Evolutionary conservation across 352 stramenopile species (phyloP).

Genomic region (Pythium coloratum): DNA sequence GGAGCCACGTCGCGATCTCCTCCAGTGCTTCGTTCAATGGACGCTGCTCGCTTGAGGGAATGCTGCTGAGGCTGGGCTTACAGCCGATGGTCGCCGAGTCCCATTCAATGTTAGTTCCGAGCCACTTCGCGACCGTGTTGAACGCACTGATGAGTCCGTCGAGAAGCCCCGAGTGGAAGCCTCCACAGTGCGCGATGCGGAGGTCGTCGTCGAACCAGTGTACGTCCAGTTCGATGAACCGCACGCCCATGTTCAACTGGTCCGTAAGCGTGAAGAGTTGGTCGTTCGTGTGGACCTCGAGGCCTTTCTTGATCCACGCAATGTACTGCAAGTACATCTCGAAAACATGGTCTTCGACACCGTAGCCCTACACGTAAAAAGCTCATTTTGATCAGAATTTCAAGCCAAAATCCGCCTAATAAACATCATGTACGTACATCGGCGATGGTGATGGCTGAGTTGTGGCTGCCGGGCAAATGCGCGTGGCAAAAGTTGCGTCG

Average conservation of each 20-base stretch:
- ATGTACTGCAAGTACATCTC: constrained; percentile 60
- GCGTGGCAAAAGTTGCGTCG: constrained; percentile 51
- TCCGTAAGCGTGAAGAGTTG: constrained; percentile 71
- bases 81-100: constrained; percentile 71
- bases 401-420: not conserved
- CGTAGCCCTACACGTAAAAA: constrained; percentile 42
- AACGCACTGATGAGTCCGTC: constrained; percentile 64
- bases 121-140: constrained; percentile 55
- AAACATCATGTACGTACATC: constrained; percentile 31
- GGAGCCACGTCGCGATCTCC: constrained; percentile 60
- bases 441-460: constrained; percentile 60
- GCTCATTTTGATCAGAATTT: not conserved
- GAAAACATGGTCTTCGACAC: constrained; percentile 67
- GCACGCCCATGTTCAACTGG: constrained; percentile 62
- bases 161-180: constrained; percentile 58
- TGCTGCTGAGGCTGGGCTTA: constrained; percentile 69
- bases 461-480: constrained; percentile 60
- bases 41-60: constrained; percentile 57
- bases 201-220: constrained; percentile 72
- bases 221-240: constrained; percentile 68
- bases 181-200: constrained; percentile 66
- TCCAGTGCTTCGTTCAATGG: constrained; percentile 43
- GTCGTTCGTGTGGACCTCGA: constrained; percentile 67
- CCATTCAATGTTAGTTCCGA: constrained; percentile 63
- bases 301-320: constrained; percentile 49